Percentiles rank a stretch among this genome's conserved stretches.
Conservation (phyloP, 1,284 basidiomycete genomes). For the Boletellus deceptivus region DNA sequence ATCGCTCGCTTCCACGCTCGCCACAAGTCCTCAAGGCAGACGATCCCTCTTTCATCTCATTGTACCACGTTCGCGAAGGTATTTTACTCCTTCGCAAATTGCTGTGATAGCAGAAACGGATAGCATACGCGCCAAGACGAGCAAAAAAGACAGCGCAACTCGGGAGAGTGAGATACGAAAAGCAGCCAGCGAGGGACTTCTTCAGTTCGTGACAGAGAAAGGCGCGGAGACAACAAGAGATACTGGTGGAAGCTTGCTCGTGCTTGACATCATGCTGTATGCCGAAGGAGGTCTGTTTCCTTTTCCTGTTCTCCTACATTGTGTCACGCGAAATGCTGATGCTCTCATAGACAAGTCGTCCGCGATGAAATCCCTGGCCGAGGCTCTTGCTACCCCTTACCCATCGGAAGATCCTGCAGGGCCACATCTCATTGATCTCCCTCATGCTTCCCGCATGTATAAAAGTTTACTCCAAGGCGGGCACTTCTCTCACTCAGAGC, state of each 20-base stretch:
- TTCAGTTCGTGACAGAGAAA: conserved; percentile 63
- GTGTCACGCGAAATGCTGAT: not conserved
- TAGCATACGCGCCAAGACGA: conserved; percentile 49
- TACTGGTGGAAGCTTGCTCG: conserved; percentile 73
- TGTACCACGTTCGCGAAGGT: conserved; percentile 71
- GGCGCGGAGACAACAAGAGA: conserved; percentile 64
- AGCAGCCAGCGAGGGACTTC: conserved; percentile 67
- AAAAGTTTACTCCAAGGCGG: conserved; percentile 89
- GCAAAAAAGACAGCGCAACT: conserved; percentile 69
- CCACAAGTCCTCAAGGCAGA: conserved; percentile 62
- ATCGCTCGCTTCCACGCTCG: conserved; percentile 52
- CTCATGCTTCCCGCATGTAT: conserved; percentile 78
- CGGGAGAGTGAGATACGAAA: conserved; percentile 67
- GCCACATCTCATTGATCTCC: conserved; percentile 73
- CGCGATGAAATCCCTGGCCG: conserved; percentile 59
- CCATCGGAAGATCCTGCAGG: conserved; percentile 45
- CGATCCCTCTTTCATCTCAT: conserved; percentile 80
- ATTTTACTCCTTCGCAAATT: conserved; percentile 82
- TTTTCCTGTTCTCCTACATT: conserved; percentile 13
- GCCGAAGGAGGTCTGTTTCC: conserved; percentile 67
- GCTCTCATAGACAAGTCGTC: conserved; percentile 59
- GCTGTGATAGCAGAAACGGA: conserved; percentile 70
- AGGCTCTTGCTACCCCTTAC: conserved; percentile 54
- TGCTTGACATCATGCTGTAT: conserved; percentile 78
- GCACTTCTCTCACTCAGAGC: conserved; percentile 69